Evolutionary conservation across 192 early-diverging fungal genomes (phyloP), one percentile per base, ranked within the genome.

Genomic region (Linnemannia hyalina): DNA sequence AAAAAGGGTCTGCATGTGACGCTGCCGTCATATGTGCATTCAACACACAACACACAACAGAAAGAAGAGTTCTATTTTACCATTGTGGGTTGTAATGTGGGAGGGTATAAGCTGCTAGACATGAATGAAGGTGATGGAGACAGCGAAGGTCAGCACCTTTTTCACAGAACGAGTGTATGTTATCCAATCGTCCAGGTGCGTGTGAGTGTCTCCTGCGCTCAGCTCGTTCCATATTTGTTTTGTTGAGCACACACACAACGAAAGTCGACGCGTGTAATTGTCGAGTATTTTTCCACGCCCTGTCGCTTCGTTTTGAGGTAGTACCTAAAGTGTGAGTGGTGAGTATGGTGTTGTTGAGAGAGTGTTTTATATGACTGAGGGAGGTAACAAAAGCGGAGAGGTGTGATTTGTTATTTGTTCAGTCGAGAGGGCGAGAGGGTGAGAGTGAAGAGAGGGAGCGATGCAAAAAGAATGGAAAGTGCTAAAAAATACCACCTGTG

Each of bases 1-100:
- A 20, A 63, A 16, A 63, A 52, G 15, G 49, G 47, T 55, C 5
- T 29, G 41, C 40, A 77, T 47, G 63, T 68, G 75, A 77, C 76
- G 76, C 76, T 32, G 11, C 60, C 60, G 60, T 65, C 26, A 65
- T 65, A 32, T 32, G 60, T 65, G 29, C 60, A 65, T 32, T 60
- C 49, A 22, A 52, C 18, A 52, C 49, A 52, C 40, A 69, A 69
- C 65, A 65, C 32, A 52, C 40, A 68, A 40, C 42, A 52, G 13
- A 41, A 40, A 32, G 15, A 41, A 52, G 7, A 6, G 72, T 18
- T 32, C 26, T 42, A 26, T 29, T 42, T 69, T 49, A 68, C 65
- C 75, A 60, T 65, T 35, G 55, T 13, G 41, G 60, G 38, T 65
- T 65, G 75, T 76, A 22, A 18, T n/a, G 16, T 18, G 29, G 3